These are phyloP conservation scores for Cladosporium sp. DNA, from an alignment of 2,329 filamentous ascomycete genomes.

Conservation along the genomic window DNA sequence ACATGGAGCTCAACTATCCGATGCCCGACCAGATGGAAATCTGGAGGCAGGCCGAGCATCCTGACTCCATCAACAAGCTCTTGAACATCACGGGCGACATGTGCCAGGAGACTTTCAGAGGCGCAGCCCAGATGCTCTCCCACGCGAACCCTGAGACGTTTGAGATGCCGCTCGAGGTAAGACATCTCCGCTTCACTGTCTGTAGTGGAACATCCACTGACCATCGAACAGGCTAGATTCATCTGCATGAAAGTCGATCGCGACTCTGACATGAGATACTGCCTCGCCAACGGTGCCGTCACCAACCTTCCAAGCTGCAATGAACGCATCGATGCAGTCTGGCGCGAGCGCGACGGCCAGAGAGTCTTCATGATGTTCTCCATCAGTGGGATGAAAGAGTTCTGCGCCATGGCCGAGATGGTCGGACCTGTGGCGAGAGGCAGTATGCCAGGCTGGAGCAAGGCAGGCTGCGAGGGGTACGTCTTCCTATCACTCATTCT, in stretches of 20 bases:
- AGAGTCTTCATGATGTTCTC: constrained; percentile 37
- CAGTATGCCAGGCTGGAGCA: constrained; percentile 12
- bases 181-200: constrained; percentile 6
- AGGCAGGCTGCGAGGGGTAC: constrained; percentile 24
- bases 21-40: constrained; percentile 4
- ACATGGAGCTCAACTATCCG: constrained; percentile 11
- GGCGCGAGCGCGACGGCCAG: constrained; percentile 27
- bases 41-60: constrained; percentile 15
- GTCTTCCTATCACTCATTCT: background rate
- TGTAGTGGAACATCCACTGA: constrained; percentile 21
- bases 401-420: constrained; percentile 38
- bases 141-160: constrained; percentile 35
- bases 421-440: constrained; percentile 18
- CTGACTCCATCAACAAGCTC: constrained; percentile 13
- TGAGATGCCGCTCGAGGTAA: constrained; percentile 31
- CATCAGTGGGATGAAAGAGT: constrained; percentile 34
- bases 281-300: constrained; percentile 27
- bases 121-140: constrained; percentile 26
- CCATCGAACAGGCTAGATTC: constrained; percentile 29
- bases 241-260: constrained; percentile 37
- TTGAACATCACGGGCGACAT: background rate
- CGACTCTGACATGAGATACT: constrained; percentile 29
- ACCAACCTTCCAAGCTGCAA: constrained; percentile 31
- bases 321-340: constrained; percentile 33
- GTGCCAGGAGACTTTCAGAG: constrained; percentile 15